A percentile compares a stretch with the other conserved stretches of the same genome.
Evolutionary conservation across 2,329 filamentous ascomycete species (phyloP).

Genomic region (Phyllosticta paracitricarpa): DNA sequence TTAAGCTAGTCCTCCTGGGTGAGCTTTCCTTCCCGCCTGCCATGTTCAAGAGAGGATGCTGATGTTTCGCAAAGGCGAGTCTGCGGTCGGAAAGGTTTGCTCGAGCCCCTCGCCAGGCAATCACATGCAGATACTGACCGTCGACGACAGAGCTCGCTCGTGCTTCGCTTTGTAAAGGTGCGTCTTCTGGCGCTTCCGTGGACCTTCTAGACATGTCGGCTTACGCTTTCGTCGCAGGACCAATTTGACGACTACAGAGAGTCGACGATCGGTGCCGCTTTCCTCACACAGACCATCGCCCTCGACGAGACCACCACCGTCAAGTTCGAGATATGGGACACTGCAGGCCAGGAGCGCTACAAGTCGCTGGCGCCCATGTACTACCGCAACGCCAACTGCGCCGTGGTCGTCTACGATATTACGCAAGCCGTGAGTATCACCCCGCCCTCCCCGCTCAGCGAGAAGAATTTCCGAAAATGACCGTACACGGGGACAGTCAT

Average conservation of each 20-base stretch:
- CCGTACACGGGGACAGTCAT: conserved; percentile 51
- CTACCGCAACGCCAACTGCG: conserved; percentile 98
- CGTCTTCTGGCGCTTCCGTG: background rate
- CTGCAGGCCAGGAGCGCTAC: conserved; percentile 95
- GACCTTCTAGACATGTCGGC: background rate
- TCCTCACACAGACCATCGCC: conserved; percentile 97
- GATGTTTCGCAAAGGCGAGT: conserved; percentile 61
- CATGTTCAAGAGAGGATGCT: conserved; percentile 11
- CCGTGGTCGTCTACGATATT: conserved; percentile 98
- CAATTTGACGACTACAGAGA: conserved; percentile 99
- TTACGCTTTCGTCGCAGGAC: conserved; percentile 48
- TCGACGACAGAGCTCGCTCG: conserved; percentile 71
- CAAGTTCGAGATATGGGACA: conserved; percentile 99
- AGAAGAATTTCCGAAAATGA: conserved; percentile 11
- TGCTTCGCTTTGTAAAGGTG: conserved; percentile 96
- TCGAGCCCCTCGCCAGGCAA: conserved; percentile 11
- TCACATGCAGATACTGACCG: conserved; percentile 19
- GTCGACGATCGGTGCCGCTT: conserved; percentile 96
- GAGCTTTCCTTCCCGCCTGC: conserved; percentile 28
- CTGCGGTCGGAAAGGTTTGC: conserved; percentile 90
- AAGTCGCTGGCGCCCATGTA: conserved; percentile 99
- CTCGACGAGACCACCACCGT: conserved; percentile 97
- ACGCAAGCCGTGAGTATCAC: conserved; percentile 76
- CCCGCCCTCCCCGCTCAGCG: conserved; percentile 1
- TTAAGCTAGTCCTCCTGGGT: conserved; percentile 97